phyloP scores from a whole-genome alignment of 2,329 filamentous ascomycete species.

The Simplicillium sp. region DNA sequence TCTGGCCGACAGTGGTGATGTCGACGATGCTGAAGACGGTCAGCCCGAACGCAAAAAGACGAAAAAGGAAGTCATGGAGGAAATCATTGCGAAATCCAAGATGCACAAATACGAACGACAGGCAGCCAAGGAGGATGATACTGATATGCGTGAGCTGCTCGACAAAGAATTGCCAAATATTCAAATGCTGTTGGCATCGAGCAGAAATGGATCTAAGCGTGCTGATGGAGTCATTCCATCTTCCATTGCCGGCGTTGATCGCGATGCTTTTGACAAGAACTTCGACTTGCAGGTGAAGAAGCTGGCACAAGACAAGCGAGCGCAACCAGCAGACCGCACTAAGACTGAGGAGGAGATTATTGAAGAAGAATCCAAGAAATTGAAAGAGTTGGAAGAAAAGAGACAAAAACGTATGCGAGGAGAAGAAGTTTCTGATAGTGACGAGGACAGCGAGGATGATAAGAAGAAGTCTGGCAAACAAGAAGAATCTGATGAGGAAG shows the following conservation, averaged over 20 bases:
- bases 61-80: constrained; percentile 96
- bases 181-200: constrained; percentile 56
- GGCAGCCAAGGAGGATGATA: constrained; percentile 84
- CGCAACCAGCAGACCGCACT: constrained; percentile 75
- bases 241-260: constrained; percentile 45
- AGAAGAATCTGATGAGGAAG: constrained; percentile 24
- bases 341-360: constrained; percentile 85
- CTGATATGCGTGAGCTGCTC: constrained; percentile 73
- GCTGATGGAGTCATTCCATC: constrained; percentile 12
- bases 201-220: constrained; percentile 27
- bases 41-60: constrained; percentile 81
- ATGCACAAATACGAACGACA: constrained; percentile 91
- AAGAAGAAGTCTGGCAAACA: constrained; percentile 23
- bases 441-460: constrained; percentile 39
- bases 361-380: constrained; percentile 63
- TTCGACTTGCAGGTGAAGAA: constrained; percentile 81
- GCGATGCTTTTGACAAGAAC: constrained; percentile 66
- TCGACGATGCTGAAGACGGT: constrained; percentile 36
- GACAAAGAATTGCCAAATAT: constrained; percentile 77
- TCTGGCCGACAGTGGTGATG: constrained; percentile 34
- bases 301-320: constrained; percentile 74
- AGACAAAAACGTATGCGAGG: constrained; percentile 81
- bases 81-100: constrained; percentile 96
- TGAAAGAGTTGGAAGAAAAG: constrained; percentile 76
- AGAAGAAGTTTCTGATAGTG: constrained; percentile 59